These are phyloP conservation scores for Fusarium redolens DNA, from an alignment of 2,329 filamentous ascomycete genomes.

Conservation along the genomic window DNA sequence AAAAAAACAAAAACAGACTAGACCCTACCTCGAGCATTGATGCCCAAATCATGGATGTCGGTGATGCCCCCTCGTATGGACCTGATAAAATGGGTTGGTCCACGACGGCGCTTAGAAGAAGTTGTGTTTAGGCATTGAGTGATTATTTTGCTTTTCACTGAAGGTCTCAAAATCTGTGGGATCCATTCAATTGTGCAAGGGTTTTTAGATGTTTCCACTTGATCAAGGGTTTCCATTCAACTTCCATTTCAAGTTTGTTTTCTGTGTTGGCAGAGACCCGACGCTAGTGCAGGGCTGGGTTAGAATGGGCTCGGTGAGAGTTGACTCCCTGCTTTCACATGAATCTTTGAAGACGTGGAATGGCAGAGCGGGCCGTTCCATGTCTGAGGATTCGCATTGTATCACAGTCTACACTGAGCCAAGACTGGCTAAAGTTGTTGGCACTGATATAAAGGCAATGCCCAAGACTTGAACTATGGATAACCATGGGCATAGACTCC, in stretches of 20 bases:
- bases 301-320: conserved; percentile 1
- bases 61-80: conserved; percentile 29
- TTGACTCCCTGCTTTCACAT: conserved; percentile 15
- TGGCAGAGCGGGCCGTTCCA: conserved; percentile 32
- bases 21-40: conserved; percentile 31
- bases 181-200: conserved; percentile 25
- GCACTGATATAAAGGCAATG: not conserved
- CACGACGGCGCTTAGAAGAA: conserved; percentile 36
- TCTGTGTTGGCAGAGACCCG: conserved; percentile 31
- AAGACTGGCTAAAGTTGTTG: conserved; percentile 5
- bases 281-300: conserved; percentile 23
- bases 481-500: not conserved
- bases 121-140: not conserved
- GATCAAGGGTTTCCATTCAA: conserved; percentile 12
- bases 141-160: not conserved
- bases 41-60: conserved; percentile 34
- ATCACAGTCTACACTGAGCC: conserved; percentile 2
- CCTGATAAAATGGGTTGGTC: conserved; percentile 27
- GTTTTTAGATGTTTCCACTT: conserved; percentile 14
- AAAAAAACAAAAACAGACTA: not conserved
- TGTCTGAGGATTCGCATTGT: conserved; percentile 23
- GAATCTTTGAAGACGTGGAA: conserved; percentile 11
- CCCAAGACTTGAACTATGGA: not conserved
- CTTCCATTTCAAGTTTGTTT: conserved; percentile 21
- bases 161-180: not conserved